A percentile compares a stretch with the other conserved stretches of the same genome.
These are phyloP conservation scores for Eucalyptus decipiens DNA, from an alignment of 345 rosid genomes.

Conservation along the genomic window DNA sequence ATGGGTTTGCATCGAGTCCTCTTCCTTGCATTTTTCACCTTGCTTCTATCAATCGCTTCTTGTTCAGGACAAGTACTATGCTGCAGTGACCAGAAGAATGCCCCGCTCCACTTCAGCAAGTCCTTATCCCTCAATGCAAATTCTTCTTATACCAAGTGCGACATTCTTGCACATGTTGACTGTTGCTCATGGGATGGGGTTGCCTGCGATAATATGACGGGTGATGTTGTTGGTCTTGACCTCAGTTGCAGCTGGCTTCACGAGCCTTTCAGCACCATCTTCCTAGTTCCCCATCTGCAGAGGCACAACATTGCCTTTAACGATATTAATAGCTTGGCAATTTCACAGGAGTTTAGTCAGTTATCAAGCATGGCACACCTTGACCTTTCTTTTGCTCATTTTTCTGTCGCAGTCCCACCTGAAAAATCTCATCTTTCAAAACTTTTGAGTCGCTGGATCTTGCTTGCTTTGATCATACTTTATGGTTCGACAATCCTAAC, in stretches of 20 bases:
- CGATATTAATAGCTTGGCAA: background rate
- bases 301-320: background rate
- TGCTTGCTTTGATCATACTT: background rate
- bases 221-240: slow-evolving; percentile 10
- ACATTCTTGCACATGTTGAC: background rate
- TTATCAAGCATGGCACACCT: background rate
- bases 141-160: background rate
- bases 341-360: background rate
- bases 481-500: background rate
- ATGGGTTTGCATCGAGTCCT: background rate
- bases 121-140: background rate
- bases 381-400: background rate
- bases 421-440: background rate
- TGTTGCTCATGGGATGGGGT: slow-evolving; percentile 18
- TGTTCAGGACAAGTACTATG: background rate
- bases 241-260: background rate
- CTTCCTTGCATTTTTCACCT: background rate
- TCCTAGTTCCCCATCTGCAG: background rate
- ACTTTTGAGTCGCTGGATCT: background rate
- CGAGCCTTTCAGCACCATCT: background rate
- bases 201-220: background rate
- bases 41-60: background rate
- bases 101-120: background rate
- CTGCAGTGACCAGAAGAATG: background rate
- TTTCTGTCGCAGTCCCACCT: background rate